Base-by-base conservation (phyloP, 176 grass and related monocot species). In the Calamus simplicifolius region DNA sequence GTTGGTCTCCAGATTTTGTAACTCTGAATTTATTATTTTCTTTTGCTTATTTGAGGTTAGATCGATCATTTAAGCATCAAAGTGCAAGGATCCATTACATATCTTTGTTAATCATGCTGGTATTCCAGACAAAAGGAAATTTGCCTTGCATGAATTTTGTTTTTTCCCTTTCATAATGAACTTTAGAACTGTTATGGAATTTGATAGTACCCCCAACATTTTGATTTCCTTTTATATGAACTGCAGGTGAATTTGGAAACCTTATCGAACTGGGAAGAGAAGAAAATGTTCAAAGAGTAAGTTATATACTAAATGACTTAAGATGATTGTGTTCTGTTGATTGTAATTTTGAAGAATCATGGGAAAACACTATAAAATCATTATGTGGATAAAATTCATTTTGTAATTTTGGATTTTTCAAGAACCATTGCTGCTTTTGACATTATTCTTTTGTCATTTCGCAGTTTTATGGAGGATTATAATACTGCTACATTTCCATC, bases 381-480 rank as follows among this genome's bases (percentile, higher is more conserved):
- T 43, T 43, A 7, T 43, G 35, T 43, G 2, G 35, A 29, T 43
- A 12, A 13, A 43, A 43, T 43, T 43, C 5, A 10, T 43, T 43
- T 10, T 43, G 35, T 43, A 43, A 30, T 53, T 48, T 25, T 38
- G 19, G 18, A 48, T 48, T 4, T 70, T 27, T 59, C 6, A 69
- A 59, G 16, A 62, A 25, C 8, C 23, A 62, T 62, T 63, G 27
- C 16, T n/a, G 26, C 58, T 5, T 72, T 56, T 85, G 54, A 79
- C 63, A 49, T 73, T 27, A 27, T 62, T 72, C 8, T 71, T 52
- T 18, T 64, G 48, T 72, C 25, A n/a, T 43, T 43, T 61, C 25
- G 63, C 78, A 98, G 88, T 75, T 98, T 98, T 73, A 98, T 98
- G 94, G 88, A 98, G 71, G 94, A 98, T 58, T 88, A 98, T 66